These are phyloP conservation scores for Boletus edulis DNA, from an alignment of 768 basidiomycete genomes.

Conservation along the genomic window DNA sequence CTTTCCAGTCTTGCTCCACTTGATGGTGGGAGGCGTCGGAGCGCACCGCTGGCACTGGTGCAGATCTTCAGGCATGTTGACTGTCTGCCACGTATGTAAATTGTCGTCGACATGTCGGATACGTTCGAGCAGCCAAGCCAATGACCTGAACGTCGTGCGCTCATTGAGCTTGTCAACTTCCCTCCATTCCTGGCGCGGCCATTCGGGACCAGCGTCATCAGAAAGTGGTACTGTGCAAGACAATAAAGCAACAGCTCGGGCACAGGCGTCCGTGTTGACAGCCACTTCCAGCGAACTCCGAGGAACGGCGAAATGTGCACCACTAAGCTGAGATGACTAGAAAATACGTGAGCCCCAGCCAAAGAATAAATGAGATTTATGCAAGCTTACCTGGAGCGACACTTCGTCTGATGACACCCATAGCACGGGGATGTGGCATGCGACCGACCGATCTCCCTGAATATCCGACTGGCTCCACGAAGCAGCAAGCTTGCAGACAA, in stretches of 20 bases:
- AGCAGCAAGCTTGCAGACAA: constrained; percentile 69
- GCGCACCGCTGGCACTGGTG: constrained; percentile 77
- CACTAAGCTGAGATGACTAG: constrained; percentile 51
- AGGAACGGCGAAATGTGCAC: constrained; percentile 70
- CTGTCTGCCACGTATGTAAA: constrained; percentile 65
- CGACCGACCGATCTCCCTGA: constrained; percentile 47
- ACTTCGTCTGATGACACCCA: constrained; percentile 59
- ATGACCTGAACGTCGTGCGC: constrained; percentile 70
- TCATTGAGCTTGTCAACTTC: constrained; percentile 89
- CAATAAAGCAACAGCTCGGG: constrained; percentile 73
- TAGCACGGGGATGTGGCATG: constrained; percentile 56
- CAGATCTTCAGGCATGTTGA: constrained; percentile 44
- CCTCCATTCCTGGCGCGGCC: constrained; percentile 71
- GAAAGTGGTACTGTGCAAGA: constrained; percentile 72
- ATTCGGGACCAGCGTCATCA: constrained; percentile 70
- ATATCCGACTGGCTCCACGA: constrained; percentile 74
- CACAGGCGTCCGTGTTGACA: constrained; percentile 61
- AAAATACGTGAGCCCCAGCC: constrained; percentile 5
- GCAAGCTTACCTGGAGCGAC: constrained; percentile 49
- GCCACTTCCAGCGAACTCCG: constrained; percentile 47
- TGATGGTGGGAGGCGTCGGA: constrained; percentile 69
- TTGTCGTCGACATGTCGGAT: constrained; percentile 70
- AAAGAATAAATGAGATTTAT: background rate
- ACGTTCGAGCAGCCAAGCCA: constrained; percentile 88
- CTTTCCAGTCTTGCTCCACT: constrained; percentile 66